Conservation (phyloP, 441 rosid genomes). For the Adansonia madagascariensis region DNA sequence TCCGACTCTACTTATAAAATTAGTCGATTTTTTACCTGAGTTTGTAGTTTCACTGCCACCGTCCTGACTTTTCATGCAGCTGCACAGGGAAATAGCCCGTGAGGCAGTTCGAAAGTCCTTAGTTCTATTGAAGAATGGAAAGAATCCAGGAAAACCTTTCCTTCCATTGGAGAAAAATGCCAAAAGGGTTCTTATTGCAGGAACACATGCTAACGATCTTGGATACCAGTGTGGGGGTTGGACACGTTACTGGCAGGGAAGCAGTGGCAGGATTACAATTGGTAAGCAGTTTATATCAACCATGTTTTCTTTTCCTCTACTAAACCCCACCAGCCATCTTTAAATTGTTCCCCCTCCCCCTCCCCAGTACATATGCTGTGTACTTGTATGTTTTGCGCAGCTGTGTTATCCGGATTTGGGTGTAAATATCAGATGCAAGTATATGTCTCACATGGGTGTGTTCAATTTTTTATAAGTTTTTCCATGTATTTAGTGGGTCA, state of each 20-base stretch:
- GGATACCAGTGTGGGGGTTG: constrained; percentile 95
- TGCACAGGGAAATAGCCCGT: constrained; percentile 70
- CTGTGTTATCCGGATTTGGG: too few species aligned
- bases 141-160: constrained; percentile 49
- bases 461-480: background rate
- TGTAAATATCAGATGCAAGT: too few species aligned
- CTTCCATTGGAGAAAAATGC: constrained; percentile 74
- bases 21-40: background rate
- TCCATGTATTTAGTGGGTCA: too few species aligned
- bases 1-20: background rate
- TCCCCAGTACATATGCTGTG: background rate
- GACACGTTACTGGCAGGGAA: constrained; percentile 71
- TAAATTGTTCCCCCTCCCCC: background rate
- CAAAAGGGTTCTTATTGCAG: constrained; percentile 66
- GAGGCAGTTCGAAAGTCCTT: constrained; percentile 90
- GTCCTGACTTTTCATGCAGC: constrained; percentile 43
- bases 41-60: constrained; percentile 1
- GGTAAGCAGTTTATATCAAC: constrained; percentile 44
- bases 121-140: constrained; percentile 83
- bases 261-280: constrained; percentile 72
- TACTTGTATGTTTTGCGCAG: background rate
- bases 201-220: constrained; percentile 85
- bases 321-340: background rate
- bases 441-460: background rate
- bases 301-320: background rate